These are phyloP conservation scores for Pichia paraexigua DNA, from an alignment of 805 yeast genomes.

Conservation along the genomic window DNA sequence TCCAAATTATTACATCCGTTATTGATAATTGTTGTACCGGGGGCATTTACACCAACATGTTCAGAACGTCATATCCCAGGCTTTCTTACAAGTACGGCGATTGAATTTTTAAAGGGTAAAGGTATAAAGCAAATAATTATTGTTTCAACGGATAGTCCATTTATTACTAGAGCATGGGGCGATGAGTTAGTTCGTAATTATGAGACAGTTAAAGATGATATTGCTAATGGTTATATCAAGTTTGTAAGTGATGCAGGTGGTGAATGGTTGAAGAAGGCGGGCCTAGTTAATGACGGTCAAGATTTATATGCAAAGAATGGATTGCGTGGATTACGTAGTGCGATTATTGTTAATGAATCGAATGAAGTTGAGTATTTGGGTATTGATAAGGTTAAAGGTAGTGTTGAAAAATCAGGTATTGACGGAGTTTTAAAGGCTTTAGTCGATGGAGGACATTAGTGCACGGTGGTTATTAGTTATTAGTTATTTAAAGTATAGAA, in stretches of 20 bases:
- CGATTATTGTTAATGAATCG: slow-evolving; percentile 50
- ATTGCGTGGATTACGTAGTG: slow-evolving; percentile 42
- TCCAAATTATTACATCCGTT: slow-evolving; percentile 1
- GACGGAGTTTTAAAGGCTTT: slow-evolving; percentile 9
- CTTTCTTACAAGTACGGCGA: slow-evolving; percentile 26
- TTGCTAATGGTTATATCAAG: slow-evolving; percentile 21
- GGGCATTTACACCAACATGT: slow-evolving; percentile 45
- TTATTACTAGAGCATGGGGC: slow-evolving; percentile 38
- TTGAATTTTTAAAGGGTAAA: slow-evolving; percentile 28
- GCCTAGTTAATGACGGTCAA: slow-evolving; percentile 8
- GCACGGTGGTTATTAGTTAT: not conserved
- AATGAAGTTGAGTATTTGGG: slow-evolving; percentile 30
- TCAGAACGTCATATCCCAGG: slow-evolving; percentile 38
- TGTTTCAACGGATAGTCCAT: slow-evolving; percentile 36
- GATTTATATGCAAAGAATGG: slow-evolving; percentile 11
- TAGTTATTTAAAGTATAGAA: not conserved
- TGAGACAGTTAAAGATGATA: not conserved
- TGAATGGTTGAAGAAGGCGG: slow-evolving; percentile 6
- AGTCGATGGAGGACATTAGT: not conserved
- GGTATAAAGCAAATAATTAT: slow-evolving; percentile 34
- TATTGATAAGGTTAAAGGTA: slow-evolving; percentile 34
- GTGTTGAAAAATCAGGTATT: slow-evolving; percentile 11
- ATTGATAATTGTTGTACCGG: slow-evolving; percentile 40
- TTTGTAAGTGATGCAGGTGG: slow-evolving; percentile 52
- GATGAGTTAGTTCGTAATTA: slow-evolving; percentile 35